Percentiles rank a stretch among this genome's conserved stretches.
phyloP scores from a whole-genome alignment of 768 basidiomycete species.

The Termitomyces sp. region DNA sequence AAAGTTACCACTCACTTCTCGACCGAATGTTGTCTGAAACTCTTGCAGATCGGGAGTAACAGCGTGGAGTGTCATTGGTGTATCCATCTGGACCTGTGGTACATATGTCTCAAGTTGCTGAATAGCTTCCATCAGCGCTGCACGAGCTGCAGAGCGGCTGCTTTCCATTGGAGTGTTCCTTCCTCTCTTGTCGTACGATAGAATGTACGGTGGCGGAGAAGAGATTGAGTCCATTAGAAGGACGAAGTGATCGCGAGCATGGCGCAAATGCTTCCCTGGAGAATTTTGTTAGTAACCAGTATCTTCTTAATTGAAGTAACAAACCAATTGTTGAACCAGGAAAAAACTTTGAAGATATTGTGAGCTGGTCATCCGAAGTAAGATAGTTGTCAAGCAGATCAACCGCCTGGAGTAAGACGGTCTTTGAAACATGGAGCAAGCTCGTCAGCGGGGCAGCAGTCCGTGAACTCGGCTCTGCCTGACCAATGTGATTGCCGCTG shows the following conservation, averaged over 20 bases:
- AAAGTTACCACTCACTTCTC: constrained; percentile 49
- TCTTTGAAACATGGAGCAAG: constrained; percentile 61
- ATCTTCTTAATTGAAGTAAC: constrained; percentile 5
- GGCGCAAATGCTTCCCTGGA: constrained; percentile 79
- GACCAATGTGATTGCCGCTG: constrained; percentile 11
- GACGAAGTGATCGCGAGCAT: constrained; percentile 79
- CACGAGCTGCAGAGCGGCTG: constrained; percentile 50
- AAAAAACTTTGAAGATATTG: constrained; percentile 60
- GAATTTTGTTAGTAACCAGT: constrained; percentile 1
- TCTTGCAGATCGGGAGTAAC: constrained; percentile 75
- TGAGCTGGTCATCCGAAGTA: constrained; percentile 64
- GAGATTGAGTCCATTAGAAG: constrained; percentile 54
- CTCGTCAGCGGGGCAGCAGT: constrained; percentile 33
- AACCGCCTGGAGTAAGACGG: constrained; percentile 66
- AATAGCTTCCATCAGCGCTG: constrained; percentile 51
- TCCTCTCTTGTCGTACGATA: constrained; percentile 72
- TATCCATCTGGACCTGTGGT: constrained; percentile 41
- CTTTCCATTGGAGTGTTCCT: constrained; percentile 85
- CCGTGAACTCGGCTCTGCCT: constrained; percentile 12
- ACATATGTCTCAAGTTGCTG: constrained; percentile 48
- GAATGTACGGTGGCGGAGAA: constrained; percentile 37
- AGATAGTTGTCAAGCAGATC: constrained; percentile 65
- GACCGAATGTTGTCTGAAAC: constrained; percentile 73
- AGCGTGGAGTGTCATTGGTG: constrained; percentile 68
- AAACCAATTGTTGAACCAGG: constrained; percentile 87